Conservation (phyloP, 2,329 filamentous ascomycete species). For the Mycosphaerella sp. region DNA sequence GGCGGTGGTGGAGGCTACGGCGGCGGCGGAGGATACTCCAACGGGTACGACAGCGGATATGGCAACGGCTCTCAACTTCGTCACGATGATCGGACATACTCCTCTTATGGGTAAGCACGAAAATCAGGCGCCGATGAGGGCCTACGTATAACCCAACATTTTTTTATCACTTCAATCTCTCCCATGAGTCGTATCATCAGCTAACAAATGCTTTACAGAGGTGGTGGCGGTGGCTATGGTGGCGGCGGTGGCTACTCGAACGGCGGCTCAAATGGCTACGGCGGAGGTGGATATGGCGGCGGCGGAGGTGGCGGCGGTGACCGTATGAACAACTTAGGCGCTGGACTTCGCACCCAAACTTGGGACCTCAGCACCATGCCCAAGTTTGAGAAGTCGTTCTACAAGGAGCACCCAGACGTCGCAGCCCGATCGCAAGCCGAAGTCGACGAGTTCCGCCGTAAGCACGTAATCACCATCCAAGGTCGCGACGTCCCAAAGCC, state of each 20-base stretch:
- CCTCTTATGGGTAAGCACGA: conserved; percentile 40
- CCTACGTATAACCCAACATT: conserved; percentile 19
- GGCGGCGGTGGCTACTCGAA: conserved; percentile 33
- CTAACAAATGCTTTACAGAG: conserved; percentile 20
- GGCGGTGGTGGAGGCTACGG: conserved; percentile 38
- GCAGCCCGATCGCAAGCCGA: conserved; percentile 66
- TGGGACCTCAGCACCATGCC: conserved; percentile 78
- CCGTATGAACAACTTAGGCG: conserved; percentile 86
- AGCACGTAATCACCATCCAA: conserved; percentile 75
- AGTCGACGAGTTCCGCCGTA: conserved; percentile 79
- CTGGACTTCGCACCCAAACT: conserved; percentile 76
- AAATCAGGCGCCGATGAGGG: conserved; percentile 37
- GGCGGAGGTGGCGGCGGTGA: conserved; percentile 69
- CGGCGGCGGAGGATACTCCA: conserved; percentile 31
- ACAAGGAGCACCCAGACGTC: conserved; percentile 88
- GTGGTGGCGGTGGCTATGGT: conserved; percentile 31
- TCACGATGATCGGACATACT: conserved; percentile 34
- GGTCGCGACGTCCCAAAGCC: conserved; percentile 82
- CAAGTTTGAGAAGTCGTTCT: conserved; percentile 99
- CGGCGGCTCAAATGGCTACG: conserved; percentile 32
- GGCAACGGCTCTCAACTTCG: conserved; percentile 43
- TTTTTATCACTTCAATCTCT: conserved; percentile 1
- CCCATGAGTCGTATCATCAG: conserved; percentile 8
- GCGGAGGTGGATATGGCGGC: conserved; percentile 36
- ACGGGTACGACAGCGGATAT: conserved; percentile 32